Base-by-base conservation (phyloP, 345 rosid genomes). In the Eucalyptus caleyi region DNA sequence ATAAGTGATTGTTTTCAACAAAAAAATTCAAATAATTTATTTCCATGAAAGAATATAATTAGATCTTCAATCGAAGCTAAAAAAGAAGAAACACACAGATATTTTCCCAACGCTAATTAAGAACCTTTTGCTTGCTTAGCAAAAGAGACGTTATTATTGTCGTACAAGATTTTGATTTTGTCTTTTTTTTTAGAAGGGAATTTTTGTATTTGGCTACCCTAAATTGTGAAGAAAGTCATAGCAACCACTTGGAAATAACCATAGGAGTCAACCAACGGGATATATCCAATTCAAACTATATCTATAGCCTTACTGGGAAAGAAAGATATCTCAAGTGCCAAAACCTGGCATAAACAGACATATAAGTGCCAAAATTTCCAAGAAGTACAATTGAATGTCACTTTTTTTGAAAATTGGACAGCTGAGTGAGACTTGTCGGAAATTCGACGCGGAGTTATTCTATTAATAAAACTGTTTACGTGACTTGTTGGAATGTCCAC, bases 321-420 rank as follows among this genome's bases (percentile, higher is more conserved):
- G 53, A 50, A 50, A 50, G 0, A 50, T 6, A 50, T 0, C 6
- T 50, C 2, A 50, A 50, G 4, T 50, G 21, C 8, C 53, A 50
- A 50, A 50, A 50, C 53, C 5, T 3, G 53, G 8, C 0, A 50
- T 50, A 0, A 0, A 0, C 0, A 50, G 2, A 50, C 4, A 50
- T 0, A 50, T 16, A 16, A 50, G 53, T 50, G 2, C 53, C 53
- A 50, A 50, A 50, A 50, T 16, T 50, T 50, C 8, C 53, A 50
- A 50, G 8, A 50, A 0, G 1, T 16, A 50, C 53, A 50, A 50
- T 50, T 16, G 16, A 50, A 0, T 51, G 0, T 18, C 21, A 51
- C 1, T 50, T 50, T 16, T 34, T 50, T 50, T 50, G 6, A 50
- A 51, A 51, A 51, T 51, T 51, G 54, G 54, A 51, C 7, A 51